Evolutionary conservation across 2,329 filamentous ascomycete genomes (phyloP).

Genomic region (Mycosphaerella sp.): DNA sequence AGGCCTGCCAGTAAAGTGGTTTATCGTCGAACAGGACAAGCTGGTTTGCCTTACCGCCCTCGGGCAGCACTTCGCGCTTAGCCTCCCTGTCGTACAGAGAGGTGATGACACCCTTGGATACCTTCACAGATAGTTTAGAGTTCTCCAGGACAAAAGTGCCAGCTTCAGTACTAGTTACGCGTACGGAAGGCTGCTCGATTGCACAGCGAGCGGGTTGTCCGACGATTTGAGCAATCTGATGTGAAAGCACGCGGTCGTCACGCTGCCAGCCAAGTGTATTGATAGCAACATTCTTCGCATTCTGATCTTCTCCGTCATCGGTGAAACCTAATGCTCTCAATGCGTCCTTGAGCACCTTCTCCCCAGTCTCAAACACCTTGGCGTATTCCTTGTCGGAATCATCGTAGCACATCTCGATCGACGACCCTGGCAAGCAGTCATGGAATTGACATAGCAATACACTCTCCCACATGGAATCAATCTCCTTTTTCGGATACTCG

Average conservation of each 20-base stretch:
- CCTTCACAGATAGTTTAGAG: conserved; percentile 63
- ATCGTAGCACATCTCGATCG: conserved; percentile 97
- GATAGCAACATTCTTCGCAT: conserved; percentile 53
- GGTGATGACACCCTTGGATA: conserved; percentile 70
- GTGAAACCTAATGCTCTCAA: conserved; percentile 60
- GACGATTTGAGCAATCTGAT: conserved; percentile 4
- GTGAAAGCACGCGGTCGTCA: conserved; percentile 6
- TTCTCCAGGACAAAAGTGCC: conserved; percentile 71
- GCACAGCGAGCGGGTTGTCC: conserved; percentile 10
- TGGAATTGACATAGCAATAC: conserved; percentile 95
- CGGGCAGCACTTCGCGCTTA: conserved; percentile 69
- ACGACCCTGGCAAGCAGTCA: conserved; percentile 89
- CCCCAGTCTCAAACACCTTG: conserved; percentile 69
- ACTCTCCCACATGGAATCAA: conserved; percentile 93
- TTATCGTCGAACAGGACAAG: conserved; percentile 96
- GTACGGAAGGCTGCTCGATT: conserved; percentile 5
- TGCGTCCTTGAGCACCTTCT: conserved; percentile 64
- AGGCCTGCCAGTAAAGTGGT: conserved; percentile 93
- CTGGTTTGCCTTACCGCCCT: conserved; percentile 73
- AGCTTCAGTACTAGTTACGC: conserved; percentile 14
- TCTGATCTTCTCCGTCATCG: conserved; percentile 40
- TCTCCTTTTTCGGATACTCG: conserved; percentile 86
- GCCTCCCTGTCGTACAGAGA: conserved; percentile 72
- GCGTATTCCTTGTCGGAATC: conserved; percentile 88
- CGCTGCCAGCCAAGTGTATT: conserved; percentile 87